Conservation (phyloP, 2,329 filamentous ascomycete genomes). For the Phialophora macrospora region DNA sequence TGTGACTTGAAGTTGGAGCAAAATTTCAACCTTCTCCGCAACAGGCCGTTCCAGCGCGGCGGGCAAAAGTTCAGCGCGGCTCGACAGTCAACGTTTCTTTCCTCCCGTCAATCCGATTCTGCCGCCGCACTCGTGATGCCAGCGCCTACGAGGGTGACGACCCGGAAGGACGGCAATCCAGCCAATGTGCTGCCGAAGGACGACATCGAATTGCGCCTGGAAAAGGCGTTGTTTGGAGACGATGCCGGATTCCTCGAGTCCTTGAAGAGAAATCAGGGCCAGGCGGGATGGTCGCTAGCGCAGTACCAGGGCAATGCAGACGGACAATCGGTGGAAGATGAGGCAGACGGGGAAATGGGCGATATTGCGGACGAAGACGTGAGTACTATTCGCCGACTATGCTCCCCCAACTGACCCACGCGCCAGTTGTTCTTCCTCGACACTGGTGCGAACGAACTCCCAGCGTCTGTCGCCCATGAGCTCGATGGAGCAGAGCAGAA, state of each 20-base stretch:
- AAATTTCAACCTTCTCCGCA: conserved; percentile 8
- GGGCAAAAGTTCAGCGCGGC: conserved; percentile 1
- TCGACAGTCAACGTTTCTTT: not conserved
- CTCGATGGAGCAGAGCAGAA: conserved; percentile 47
- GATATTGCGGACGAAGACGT: conserved; percentile 75
- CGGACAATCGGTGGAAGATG: conserved; percentile 46
- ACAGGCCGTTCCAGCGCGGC: not conserved
- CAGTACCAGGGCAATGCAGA: conserved; percentile 42
- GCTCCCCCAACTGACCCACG: conserved; percentile 2
- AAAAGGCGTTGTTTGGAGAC: conserved; percentile 87
- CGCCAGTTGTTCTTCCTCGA: conserved; percentile 79
- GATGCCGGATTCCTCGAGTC: conserved; percentile 78
- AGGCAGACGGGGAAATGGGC: conserved; percentile 60
- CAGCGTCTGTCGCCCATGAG: conserved; percentile 42
- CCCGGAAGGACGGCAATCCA: not conserved
- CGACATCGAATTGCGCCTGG: conserved; percentile 80
- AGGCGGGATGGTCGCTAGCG: conserved; percentile 46
- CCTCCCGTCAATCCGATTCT: not conserved
- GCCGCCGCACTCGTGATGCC: conserved; percentile 5
- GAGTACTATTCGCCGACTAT: conserved; percentile 39
- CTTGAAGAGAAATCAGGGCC: conserved; percentile 63
- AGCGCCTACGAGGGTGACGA: conserved; percentile 12
- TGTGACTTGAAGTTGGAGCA: conserved; percentile 2
- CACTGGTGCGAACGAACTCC: conserved; percentile 58
- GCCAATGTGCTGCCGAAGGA: conserved; percentile 67